Percentiles rank a stretch among this genome's conserved stretches.
Conservation (phyloP, 2,329 filamentous ascomycete species). For the Fusarium sp. region DNA sequence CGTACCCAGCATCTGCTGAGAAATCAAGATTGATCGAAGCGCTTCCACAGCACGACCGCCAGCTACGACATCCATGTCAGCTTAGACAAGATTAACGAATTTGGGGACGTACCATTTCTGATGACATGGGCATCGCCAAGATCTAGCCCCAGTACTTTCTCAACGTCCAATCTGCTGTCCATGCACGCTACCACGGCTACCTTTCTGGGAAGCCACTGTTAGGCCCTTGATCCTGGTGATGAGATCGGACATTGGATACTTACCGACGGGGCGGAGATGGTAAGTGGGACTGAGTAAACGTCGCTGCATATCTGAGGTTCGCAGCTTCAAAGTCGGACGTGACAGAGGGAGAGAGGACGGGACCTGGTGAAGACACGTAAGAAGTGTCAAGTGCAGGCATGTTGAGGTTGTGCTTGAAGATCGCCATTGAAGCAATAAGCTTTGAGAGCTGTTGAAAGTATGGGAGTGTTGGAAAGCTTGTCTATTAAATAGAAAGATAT, state of each 20-base stretch:
- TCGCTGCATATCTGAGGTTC: constrained; percentile 41
- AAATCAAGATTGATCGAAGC: constrained; percentile 81
- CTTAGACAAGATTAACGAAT: not conserved
- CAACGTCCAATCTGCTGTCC: constrained; percentile 80
- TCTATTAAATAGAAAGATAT: constrained; percentile 11
- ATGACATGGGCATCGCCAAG: constrained; percentile 85
- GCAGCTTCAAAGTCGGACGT: constrained; percentile 42
- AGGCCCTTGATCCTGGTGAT: constrained; percentile 33
- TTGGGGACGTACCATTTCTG: constrained; percentile 66
- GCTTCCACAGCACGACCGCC: constrained; percentile 76
- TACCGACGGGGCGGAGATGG: constrained; percentile 46
- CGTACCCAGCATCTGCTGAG: constrained; percentile 82
- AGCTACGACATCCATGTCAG: constrained; percentile 50
- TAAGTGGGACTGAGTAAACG: constrained; percentile 40
- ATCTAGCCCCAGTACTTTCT: constrained; percentile 70
- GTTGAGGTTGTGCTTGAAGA: constrained; percentile 5
- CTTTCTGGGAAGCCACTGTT: constrained; percentile 47
- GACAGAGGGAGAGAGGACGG: constrained; percentile 24
- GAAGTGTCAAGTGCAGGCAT: constrained; percentile 27
- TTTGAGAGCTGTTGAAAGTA: not conserved
- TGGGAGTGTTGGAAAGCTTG: not conserved
- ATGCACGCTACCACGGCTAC: constrained; percentile 76
- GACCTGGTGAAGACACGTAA: not conserved
- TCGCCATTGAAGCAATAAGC: accelerated
- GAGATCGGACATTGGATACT: constrained; percentile 1